Percentiles rank a stretch among this genome's conserved stretches.
Evolutionary conservation across 441 rosid species (phyloP).

Genomic region (Omphalea diandra): DNA sequence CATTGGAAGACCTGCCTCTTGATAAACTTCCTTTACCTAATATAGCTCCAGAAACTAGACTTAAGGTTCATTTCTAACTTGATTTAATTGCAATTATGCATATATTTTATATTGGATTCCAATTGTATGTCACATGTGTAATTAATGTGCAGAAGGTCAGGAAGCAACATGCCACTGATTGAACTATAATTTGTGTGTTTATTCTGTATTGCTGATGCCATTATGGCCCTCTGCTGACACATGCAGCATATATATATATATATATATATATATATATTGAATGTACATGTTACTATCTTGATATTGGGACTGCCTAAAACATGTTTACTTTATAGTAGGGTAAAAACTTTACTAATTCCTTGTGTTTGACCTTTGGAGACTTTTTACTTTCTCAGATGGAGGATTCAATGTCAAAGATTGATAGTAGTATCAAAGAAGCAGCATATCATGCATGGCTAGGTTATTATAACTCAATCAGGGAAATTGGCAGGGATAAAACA

Average conservation of each 20-base stretch:
- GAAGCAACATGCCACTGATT: too few species aligned
- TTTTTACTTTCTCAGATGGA: constrained; percentile 50
- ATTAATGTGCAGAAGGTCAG: constrained; percentile 4
- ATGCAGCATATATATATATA: not conserved
- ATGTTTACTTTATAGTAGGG: not conserved
- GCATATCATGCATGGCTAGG: constrained; percentile 98
- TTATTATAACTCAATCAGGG: constrained; percentile 78
- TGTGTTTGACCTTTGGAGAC: constrained; percentile 9
- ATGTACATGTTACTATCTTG: not conserved
- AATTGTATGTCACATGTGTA: not conserved
- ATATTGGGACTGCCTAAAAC: not conserved
- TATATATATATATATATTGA: not conserved
- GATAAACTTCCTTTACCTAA: constrained; percentile 52
- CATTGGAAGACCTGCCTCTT: constrained; percentile 74
- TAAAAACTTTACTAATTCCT: constrained; percentile 1
- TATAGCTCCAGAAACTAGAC: constrained; percentile 53
- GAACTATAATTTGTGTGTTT: too few species aligned
- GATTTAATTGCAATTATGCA: constrained; percentile 11
- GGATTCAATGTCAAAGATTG: constrained; percentile 63
- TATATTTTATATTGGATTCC: not conserved
- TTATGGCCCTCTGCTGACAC: not conserved
- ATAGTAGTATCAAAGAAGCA: constrained; percentile 78
- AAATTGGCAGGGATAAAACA: constrained; percentile 84
- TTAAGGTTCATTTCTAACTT: constrained; percentile 48
- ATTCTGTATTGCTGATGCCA: too few species aligned